These are phyloP conservation scores for Amanita pallidorosea DNA, from an alignment of 768 basidiomycete species.

Conservation along the genomic window DNA sequence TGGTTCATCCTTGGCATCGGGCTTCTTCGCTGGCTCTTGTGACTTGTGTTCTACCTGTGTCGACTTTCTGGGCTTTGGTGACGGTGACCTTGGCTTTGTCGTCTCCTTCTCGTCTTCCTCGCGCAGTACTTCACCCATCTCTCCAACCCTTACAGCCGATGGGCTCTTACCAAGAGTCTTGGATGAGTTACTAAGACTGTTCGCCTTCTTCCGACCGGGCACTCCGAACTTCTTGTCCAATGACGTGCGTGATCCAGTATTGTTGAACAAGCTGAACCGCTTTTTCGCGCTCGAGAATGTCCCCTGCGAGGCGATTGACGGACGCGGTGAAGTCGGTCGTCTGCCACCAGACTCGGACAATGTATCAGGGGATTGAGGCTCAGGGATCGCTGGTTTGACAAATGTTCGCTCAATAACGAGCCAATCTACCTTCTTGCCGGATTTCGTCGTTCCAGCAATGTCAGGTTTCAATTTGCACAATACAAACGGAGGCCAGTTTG, in stretches of 20 bases:
- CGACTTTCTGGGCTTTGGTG: conserved; percentile 8
- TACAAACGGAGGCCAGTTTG: conserved; percentile 58
- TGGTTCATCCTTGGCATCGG: not conserved
- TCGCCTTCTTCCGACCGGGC: conserved; percentile 10
- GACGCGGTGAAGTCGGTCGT: conserved; percentile 3
- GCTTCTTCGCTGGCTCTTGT: conserved; percentile 6
- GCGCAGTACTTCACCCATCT: conserved; percentile 59
- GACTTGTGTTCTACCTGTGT: conserved; percentile 9
- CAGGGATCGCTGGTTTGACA: conserved; percentile 23
- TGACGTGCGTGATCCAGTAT: conserved; percentile 20
- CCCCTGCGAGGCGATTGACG: conserved; percentile 25
- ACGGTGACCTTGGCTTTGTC: conserved; percentile 10
- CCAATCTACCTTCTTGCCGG: conserved; percentile 42
- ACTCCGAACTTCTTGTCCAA: conserved; percentile 17
- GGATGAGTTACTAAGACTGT: conserved; percentile 7
- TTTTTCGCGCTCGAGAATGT: conserved; percentile 44
- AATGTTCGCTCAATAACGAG: conserved; percentile 60
- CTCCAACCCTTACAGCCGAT: conserved; percentile 37
- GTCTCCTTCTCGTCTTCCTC: conserved; percentile 37
- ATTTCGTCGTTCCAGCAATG: conserved; percentile 16
- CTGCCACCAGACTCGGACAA: not conserved
- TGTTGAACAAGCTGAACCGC: conserved; percentile 53
- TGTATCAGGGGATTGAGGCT: conserved; percentile 12
- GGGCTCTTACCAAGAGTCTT: conserved; percentile 24
- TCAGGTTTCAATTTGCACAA: conserved; percentile 54